Evolutionary conservation across 345 rosid species (phyloP).

Genomic region (Geranium rotundifolium): DNA sequence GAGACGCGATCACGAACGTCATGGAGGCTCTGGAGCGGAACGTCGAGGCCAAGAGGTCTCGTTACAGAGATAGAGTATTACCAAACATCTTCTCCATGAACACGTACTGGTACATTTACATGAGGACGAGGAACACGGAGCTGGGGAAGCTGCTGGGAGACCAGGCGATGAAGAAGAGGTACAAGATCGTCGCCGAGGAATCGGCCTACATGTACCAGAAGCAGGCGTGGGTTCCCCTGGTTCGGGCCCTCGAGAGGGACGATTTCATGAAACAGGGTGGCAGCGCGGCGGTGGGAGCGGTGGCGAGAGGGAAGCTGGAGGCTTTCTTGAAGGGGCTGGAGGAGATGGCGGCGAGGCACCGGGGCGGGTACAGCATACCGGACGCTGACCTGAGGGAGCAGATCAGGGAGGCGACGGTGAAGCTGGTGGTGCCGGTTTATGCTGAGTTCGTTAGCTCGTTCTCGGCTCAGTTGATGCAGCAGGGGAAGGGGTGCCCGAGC

Average conservation of each 20-base stretch:
- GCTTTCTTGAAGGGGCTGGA: slow-evolving; percentile 31
- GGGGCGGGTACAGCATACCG: slow-evolving; percentile 22
- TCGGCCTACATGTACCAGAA: slow-evolving; percentile 49
- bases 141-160: slow-evolving; percentile 43
- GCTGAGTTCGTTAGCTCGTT: slow-evolving; percentile 21
- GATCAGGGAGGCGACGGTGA: slow-evolving; percentile 33
- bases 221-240: slow-evolving; percentile 41
- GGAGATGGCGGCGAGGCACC: slow-evolving; percentile 30
- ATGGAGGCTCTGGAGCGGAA: slow-evolving; percentile 55
- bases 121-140: slow-evolving; percentile 45
- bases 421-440: slow-evolving; percentile 34
- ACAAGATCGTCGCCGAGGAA: slow-evolving; percentile 46
- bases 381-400: slow-evolving; percentile 47
- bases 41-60: slow-evolving; percentile 32
- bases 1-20: slow-evolving; percentile 35
- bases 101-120: slow-evolving; percentile 61
- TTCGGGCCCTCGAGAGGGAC: slow-evolving; percentile 26
- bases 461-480: slow-evolving; percentile 6
- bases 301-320: slow-evolving; percentile 25
- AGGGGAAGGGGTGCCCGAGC: slow-evolving; percentile 14
- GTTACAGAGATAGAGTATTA: slow-evolving; percentile 37
- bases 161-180: slow-evolving; percentile 28
- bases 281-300: background rate
- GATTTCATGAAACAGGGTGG: slow-evolving; percentile 8
- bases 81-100: slow-evolving; percentile 41